Base-by-base conservation (phyloP, 441 rosid species). In the Euphorbia celastroides region DNA sequence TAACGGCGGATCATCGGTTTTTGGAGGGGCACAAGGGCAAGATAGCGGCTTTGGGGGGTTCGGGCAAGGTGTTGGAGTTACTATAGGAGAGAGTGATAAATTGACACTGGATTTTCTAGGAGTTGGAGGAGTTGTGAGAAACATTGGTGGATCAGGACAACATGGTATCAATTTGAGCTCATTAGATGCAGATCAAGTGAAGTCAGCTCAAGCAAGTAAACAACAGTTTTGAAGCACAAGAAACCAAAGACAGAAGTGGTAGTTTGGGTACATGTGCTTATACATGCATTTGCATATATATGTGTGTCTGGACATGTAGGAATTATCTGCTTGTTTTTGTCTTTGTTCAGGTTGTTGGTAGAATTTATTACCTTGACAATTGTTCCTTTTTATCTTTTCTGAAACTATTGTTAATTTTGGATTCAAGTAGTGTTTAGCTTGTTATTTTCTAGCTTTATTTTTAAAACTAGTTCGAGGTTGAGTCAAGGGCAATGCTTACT, bases 71-170 rank as follows among this genome's bases (percentile, higher is more conserved):
- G 61, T 74, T 13, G 71, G 67, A 0, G 31, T 75, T 8, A 80
- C 77, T 62, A 63, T 74, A 11, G 73, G 67, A 7, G 57, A 75
- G 13, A 78, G 75, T 30, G 89, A 84, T 74, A 83, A 80, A 42
- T 69, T 85, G 80, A 88, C 96, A 7, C 69, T 86, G 75, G 92
- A 88, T 68, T 88, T 88, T 74, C 81, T 88, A 12, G 92, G 96
- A 1, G 92, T 88, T 31, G 95, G 95, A 44, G 84, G n/a, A n/a
- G n/a, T n/a, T n/a, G n/a, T n/a, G n/a, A n/a, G n/a, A n/a, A n/a
- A n/a, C n/a, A n/a, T n/a, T n/a, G n/a, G n/a, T n/a, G n/a, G n/a
- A n/a, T n/a, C n/a, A n/a, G n/a, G 87, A 19, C 81, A 78, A 36
- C 81, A 75, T 63, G 65, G 74, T n/a, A 78, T 80, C 54, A 72